A percentile compares a stretch with the other conserved stretches of the same genome.
Evolutionary conservation across 2,329 filamentous ascomycete genomes (phyloP).

Genomic region (Cytospora piceae): DNA sequence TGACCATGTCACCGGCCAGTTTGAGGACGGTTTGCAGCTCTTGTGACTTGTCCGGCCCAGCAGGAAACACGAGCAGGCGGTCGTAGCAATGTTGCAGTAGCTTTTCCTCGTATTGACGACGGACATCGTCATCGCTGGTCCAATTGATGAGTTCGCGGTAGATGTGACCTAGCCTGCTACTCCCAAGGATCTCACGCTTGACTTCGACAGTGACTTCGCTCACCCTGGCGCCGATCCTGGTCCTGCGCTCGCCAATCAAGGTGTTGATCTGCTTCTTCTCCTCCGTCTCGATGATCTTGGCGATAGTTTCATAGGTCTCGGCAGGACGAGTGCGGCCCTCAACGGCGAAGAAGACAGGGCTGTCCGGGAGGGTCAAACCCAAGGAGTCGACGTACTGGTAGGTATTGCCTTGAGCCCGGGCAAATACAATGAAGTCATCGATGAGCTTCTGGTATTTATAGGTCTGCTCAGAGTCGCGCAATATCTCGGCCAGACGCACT

Average conservation of each 20-base stretch:
- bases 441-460: slow-evolving; percentile 69
- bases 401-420: slow-evolving; percentile 71
- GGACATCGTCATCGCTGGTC: slow-evolving; percentile 82
- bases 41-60: slow-evolving; percentile 65
- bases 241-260: slow-evolving; percentile 86
- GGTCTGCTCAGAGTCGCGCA: slow-evolving; percentile 66
- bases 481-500: slow-evolving; percentile 74
- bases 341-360: slow-evolving; percentile 77
- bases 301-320: slow-evolving; percentile 79
- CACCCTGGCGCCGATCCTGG: slow-evolving; percentile 81
- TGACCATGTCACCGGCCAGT: slow-evolving; percentile 88
- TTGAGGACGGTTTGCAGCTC: slow-evolving; percentile 76
- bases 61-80: slow-evolving; percentile 68
- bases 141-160: slow-evolving; percentile 89
- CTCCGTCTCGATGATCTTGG: slow-evolving; percentile 80
- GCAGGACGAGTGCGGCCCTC: slow-evolving; percentile 83
- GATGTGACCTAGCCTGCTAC: slow-evolving; percentile 77
- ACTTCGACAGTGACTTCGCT: slow-evolving; percentile 85
- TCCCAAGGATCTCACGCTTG: slow-evolving; percentile 78
- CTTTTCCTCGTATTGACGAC: slow-evolving; percentile 88
- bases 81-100: slow-evolving; percentile 82
- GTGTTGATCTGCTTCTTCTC: slow-evolving; percentile 90
- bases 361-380: slow-evolving; percentile 75
- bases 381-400: slow-evolving; percentile 77
- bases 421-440: slow-evolving; percentile 78